Base-by-base conservation (phyloP, 2,329 filamentous ascomycete genomes). In the Epichloe hybrida region DNA sequence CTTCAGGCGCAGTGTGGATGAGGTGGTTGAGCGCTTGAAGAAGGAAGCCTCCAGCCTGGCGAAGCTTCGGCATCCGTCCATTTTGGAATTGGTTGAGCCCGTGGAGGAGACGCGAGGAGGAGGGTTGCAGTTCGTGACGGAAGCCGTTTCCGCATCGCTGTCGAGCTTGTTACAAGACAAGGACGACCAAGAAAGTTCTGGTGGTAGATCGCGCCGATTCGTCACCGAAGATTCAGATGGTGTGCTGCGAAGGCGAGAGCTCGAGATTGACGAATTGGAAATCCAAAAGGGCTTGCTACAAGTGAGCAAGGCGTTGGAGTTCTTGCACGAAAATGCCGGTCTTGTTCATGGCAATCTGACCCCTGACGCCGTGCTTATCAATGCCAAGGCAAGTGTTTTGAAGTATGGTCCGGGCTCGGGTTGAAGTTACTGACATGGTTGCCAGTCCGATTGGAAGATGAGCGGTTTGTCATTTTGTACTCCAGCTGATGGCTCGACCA, bases 211-310 rank as follows among this genome's bases (percentile, higher is more conserved):
- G 4, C 89, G 87, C 64, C 83, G 88, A 58, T 93, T 83, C 68
- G 84, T 93, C 50, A 82, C 86, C 2, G 88, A 93, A 61, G 85
- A 89, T 57, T 73, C 83, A 1, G 84, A 90, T 57, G 86, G 86
- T 37, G 80, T 80, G 47, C 76, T 81, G 56, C 77, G 82, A 58
- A 75, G 88, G 59, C 77, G 86, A 59, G 90, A 97, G 62, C 68
- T 96, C 12, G 91, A 97, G 65, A 88, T 98, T 54, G 93, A 98
- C 63, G 93, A 97, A 69, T 72, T 98, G 53, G 93, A 98, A 68
- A 94, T 97, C 59, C 93, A 98, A 66, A 98, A 98, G 68, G 93
- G 93, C 0, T 67, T 98, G 55, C 71, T 97, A 54, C 93, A 98
- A 66, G 79, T 98, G 55, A 90, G 85, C 62, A 96, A 96, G 65